Evolutionary conservation across 495 filamentous ascomycete species (phyloP).

Genomic region (Aspergillus incahuasiensis): DNA sequence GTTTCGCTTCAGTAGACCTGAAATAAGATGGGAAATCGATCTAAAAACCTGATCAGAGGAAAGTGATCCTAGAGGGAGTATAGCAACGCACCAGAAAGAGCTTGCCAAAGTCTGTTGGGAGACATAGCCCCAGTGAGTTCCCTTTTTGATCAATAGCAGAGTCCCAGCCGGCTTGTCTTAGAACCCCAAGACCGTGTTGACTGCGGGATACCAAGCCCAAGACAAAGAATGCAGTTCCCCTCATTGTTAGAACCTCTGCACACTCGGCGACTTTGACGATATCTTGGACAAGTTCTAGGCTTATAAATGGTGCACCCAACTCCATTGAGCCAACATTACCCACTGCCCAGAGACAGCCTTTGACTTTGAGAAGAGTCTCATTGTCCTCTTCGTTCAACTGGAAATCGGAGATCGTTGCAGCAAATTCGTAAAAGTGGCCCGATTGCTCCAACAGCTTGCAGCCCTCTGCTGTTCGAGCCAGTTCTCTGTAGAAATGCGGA

Average conservation of each 20-base stretch:
- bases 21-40: conserved; percentile 35
- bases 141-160: conserved; percentile 80
- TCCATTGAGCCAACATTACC: conserved; percentile 99
- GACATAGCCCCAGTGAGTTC: conserved; percentile 77
- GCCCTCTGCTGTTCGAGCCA: conserved; percentile 87
- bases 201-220: conserved; percentile 89
- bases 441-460: conserved; percentile 87
- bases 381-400: conserved; percentile 76
- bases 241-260: conserved; percentile 83
- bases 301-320: conserved; percentile 86
- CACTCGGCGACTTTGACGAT: conserved; percentile 82
- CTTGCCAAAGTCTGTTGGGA: conserved; percentile 71
- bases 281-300: conserved; percentile 74
- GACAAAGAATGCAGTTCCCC: conserved; percentile 95
- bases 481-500: conserved; percentile 94
- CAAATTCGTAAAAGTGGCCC: conserved; percentile 93
- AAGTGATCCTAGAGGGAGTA: not conserved
- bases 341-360: conserved; percentile 95
- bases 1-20: conserved; percentile 30
- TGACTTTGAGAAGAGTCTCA: conserved; percentile 88
- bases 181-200: conserved; percentile 83
- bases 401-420: conserved; percentile 77
- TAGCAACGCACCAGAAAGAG: conserved; percentile 61
- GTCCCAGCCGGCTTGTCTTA: conserved; percentile 86
- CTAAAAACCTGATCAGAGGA: conserved; percentile 12